Evolutionary conservation across 2,329 filamentous ascomycete species (phyloP), one percentile per base, ranked within the genome.

Genomic region (Fusarium cyanostomum): DNA sequence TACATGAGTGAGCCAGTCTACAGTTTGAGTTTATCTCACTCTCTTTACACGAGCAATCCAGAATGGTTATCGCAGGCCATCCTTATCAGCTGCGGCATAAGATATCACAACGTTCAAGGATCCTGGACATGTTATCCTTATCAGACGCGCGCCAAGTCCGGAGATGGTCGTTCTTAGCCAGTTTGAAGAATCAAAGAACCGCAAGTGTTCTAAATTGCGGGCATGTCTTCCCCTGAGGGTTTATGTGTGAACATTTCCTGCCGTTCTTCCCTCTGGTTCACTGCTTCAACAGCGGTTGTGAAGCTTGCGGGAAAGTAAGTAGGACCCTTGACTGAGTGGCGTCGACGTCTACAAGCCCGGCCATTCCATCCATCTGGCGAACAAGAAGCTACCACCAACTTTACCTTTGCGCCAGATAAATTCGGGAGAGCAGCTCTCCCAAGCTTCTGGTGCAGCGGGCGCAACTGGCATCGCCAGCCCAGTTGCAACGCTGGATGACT

Each of bases 81-180:
- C 21, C 59, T 66, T 66, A 66, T 66, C 63, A 60, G 58, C 24
- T 12, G 35, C 37, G 15, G 34, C n/a, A 16, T 12, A 21, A 49
- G 15, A 60, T 66, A 48, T 38, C 50, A 26, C 18, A n/a, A 43
- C 41, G 41, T 42, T 50, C 43, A 58, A 54, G 34, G 57, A 49
- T 41, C 41, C 39, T 41, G 15, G 63, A 67, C 54, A 56, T 67
- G 37, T 46, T 59, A 71, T 59, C 53, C 69, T 71, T 71, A 71
- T 71, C 69, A 66, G 67, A 51, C n/a, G 35, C 52, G 46, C 35
- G 46, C 41, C 52, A 45, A 52, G 38, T 26, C 38, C 27, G 50
- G 52, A 50, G 45, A 49, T 59, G 37, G 16, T 24, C 48, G 16
- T 45, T 55, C 28, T 30, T 31, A 24, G 44, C n/a, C n/a, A 24